phyloP scores from a whole-genome alignment of 192 early-diverging fungal genomes.

The Phlyctochytrium planicorne region DNA sequence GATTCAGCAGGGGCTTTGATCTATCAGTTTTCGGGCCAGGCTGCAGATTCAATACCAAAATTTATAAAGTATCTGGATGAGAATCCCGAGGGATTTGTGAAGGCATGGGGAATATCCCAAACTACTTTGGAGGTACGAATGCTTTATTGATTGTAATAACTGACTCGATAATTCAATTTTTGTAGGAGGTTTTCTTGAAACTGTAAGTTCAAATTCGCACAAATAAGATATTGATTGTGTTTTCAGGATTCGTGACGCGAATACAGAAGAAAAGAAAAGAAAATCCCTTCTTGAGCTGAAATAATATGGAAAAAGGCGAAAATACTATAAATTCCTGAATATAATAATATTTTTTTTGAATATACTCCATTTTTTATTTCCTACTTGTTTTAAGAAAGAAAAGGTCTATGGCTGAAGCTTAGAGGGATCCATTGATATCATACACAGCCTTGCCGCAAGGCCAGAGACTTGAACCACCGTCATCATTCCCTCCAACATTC shows the following conservation, averaged over 20 bases:
- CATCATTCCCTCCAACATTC: constrained; percentile 83
- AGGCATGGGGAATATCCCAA: constrained; percentile 59
- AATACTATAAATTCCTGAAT: too few relatives aligned
- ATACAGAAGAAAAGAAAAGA: constrained; percentile 1
- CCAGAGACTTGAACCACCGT: constrained; percentile 85
- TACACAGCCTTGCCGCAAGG: constrained; percentile 67
- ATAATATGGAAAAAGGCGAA: too few relatives aligned
- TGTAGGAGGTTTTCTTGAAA: constrained; percentile 7
- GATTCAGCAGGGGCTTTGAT: constrained; percentile 58
- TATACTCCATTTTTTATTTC: too few relatives aligned
- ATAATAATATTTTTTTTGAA: too few relatives aligned
- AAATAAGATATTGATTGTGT: too few relatives aligned
- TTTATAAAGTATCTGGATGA: constrained; percentile 53
- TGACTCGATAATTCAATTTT: not conserved
- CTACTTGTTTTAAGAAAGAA: too few relatives aligned
- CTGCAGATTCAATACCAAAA: constrained; percentile 38
- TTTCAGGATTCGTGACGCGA: too few relatives aligned
- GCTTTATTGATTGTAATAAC: not conserved
- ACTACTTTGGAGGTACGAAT: constrained; percentile 51
- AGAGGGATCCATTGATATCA: constrained; percentile 13
- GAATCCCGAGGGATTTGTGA: constrained; percentile 37
- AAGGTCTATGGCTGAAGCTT: not conserved
- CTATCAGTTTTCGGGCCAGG: constrained; percentile 51
- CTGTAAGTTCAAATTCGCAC: constrained; percentile 2
- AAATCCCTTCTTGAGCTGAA: too few relatives aligned